A percentile compares a stretch with the other conserved stretches of the same genome.
Conservation (phyloP, 257 asterid genomes). For the Scutellaria barbata region DNA sequence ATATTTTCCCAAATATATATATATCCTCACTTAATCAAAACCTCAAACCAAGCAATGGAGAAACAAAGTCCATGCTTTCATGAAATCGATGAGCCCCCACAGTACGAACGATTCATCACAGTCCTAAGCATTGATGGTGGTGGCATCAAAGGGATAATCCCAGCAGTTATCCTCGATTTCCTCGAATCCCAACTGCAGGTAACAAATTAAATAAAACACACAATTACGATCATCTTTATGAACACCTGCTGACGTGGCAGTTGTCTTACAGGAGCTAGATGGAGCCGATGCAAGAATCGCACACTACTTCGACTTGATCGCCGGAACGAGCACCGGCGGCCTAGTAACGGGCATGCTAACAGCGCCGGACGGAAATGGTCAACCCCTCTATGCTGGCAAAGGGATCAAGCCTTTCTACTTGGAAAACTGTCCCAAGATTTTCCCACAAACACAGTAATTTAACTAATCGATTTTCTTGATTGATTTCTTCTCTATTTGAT, state of each 20-base stretch:
- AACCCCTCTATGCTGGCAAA: constrained; percentile 61
- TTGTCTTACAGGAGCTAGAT: constrained; percentile 50
- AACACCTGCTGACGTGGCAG: neutral
- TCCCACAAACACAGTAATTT: constrained; percentile 48
- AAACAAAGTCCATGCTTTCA: neutral
- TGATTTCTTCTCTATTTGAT: too few relatives aligned
- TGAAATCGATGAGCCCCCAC: constrained; percentile 1
- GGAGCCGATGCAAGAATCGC: constrained; percentile 56
- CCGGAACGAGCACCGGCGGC: constrained; percentile 77
- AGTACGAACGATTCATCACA: constrained; percentile 44
- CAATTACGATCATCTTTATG: neutral
- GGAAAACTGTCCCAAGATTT: constrained; percentile 62
- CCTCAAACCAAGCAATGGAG: neutral
- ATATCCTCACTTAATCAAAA: too few relatives aligned
- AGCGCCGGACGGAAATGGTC: constrained; percentile 50
- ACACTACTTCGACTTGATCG: constrained; percentile 61
- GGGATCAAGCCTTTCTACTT: constrained; percentile 67
- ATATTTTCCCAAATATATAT: too few relatives aligned
- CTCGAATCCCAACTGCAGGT: constrained; percentile 63
- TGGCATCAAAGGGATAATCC: constrained; percentile 60
- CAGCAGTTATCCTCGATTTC: constrained; percentile 51
- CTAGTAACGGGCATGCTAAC: constrained; percentile 67
- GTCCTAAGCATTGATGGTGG: constrained; percentile 77
- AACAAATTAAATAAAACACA: too few relatives aligned
- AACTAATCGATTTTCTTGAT: too few relatives aligned